Evolutionary conservation across 129 eudicot species (phyloP).

Genomic region (Artemisia tridentata): DNA sequence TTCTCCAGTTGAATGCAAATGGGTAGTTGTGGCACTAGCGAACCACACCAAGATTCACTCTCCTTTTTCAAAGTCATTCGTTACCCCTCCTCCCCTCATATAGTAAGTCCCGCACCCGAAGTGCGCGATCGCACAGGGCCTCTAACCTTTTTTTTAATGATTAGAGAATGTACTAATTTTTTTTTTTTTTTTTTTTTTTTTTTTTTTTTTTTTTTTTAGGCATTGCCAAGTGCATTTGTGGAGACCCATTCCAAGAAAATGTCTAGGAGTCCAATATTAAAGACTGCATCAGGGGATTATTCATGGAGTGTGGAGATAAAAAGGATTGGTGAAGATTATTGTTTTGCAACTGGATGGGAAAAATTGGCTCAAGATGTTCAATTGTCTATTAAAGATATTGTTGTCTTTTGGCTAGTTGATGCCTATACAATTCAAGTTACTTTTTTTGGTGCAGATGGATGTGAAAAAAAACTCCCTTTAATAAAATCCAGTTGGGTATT

Average conservation of each 20-base stretch:
- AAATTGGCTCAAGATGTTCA: slow-evolving; percentile 19
- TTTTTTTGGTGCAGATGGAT: slow-evolving; percentile 24
- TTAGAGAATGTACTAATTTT: too few species aligned
- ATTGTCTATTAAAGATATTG: slow-evolving; percentile 17
- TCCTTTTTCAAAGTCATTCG: slow-evolving; percentile 36
- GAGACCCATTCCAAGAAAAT: slow-evolving; percentile 15
- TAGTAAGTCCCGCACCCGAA: slow-evolving; percentile 11
- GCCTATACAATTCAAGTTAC: slow-evolving; percentile 10
- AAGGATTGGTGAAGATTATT: slow-evolving; percentile 28
- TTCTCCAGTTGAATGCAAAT: slow-evolving; percentile 17
- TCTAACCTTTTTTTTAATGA: too few species aligned
- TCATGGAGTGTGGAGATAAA: slow-evolving; percentile 23
- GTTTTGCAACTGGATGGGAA: slow-evolving; percentile 37
- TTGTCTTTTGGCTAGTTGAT: slow-evolving; percentile 26
- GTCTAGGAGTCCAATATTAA: slow-evolving; percentile 22
- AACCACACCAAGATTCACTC: slow-evolving; percentile 10
- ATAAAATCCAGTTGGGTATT: slow-evolving; percentile 28
- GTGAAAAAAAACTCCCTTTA: slow-evolving; percentile 17
- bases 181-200: neutral
- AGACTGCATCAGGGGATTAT: slow-evolving; percentile 13
- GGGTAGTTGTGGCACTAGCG: neutral
- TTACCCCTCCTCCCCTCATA: slow-evolving; percentile 30
- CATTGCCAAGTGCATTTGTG: slow-evolving; percentile 25
- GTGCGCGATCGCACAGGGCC: too few species aligned
- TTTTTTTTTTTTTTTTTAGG: slow-evolving; percentile 5